phyloP scores from a whole-genome alignment of 352 stramenopile species.

The Nothophytophthora sp. region DNA sequence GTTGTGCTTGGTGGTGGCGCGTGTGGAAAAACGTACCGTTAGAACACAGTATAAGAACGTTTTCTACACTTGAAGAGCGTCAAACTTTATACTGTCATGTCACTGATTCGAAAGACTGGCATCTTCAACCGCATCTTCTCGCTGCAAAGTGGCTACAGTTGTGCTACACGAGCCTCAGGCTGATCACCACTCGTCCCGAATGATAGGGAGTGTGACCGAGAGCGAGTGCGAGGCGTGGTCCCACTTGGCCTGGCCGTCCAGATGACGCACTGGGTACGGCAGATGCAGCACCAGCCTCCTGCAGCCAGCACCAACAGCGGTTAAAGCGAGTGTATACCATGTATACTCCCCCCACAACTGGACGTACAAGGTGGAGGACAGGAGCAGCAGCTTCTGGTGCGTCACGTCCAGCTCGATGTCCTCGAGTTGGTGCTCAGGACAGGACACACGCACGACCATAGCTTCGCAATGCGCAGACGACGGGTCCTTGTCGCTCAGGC shows the following conservation, averaged over 20 bases:
- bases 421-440: constrained; percentile 58
- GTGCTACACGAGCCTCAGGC: constrained; percentile 6
- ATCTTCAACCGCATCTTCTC: background rate
- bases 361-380: constrained; percentile 60
- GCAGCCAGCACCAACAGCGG: constrained; percentile 1
- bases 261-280: constrained; percentile 70
- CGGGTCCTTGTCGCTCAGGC: constrained; percentile 82
- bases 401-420: constrained; percentile 86
- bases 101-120: too few relatives aligned
- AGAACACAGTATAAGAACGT: constrained; percentile 7
- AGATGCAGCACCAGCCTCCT: constrained; percentile 75
- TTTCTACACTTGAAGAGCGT: background rate
- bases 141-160: constrained; percentile 2
- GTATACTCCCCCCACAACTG: too few relatives aligned
- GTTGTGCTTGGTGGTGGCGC: background rate
- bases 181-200: constrained; percentile 71
- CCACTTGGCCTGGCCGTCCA: constrained; percentile 78
- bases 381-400: constrained; percentile 69
- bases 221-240: constrained; percentile 50
- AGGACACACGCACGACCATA: constrained; percentile 77
- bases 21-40: background rate
- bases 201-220: constrained; percentile 68
- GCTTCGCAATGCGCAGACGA: constrained; percentile 78
- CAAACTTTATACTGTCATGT: too few relatives aligned
- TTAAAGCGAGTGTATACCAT: background rate